phyloP scores from a whole-genome alignment of 352 stramenopile genomes.

The Nothophytophthora sp. region DNA sequence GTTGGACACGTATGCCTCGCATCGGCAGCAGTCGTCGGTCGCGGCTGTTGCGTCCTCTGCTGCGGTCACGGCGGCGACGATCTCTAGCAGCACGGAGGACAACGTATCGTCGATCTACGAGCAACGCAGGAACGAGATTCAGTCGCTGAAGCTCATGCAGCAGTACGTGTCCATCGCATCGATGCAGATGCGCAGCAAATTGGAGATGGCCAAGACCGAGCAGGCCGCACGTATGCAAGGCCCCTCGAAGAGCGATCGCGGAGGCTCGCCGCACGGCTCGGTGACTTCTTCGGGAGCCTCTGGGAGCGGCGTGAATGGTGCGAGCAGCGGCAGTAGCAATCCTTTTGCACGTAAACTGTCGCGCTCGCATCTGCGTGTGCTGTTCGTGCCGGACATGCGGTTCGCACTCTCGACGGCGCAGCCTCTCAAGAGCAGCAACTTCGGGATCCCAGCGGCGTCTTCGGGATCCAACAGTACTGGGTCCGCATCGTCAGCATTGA shows the following conservation, averaged over 20 bases:
- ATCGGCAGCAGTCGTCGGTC: slow-evolving; percentile 32
- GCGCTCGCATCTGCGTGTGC: slow-evolving; percentile 52
- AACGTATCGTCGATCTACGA: slow-evolving; percentile 46
- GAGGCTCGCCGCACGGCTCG: slow-evolving; percentile 21
- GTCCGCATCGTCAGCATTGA: slow-evolving; percentile 12
- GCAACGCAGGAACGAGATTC: slow-evolving; percentile 74
- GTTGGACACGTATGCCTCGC: slow-evolving; percentile 54
- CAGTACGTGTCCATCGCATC: slow-evolving; percentile 88
- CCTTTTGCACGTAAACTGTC: slow-evolving; percentile 61
- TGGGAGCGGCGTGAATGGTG: slow-evolving; percentile 17
- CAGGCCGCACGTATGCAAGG: slow-evolving; percentile 73
- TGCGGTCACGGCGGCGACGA: slow-evolving; percentile 17
- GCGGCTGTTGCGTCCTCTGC: slow-evolving; percentile 25
- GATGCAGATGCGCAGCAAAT: slow-evolving; percentile 90
- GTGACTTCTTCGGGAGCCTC: slow-evolving; percentile 29
- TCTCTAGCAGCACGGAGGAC: slow-evolving; percentile 25
- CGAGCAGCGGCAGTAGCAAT: slow-evolving; percentile 29
- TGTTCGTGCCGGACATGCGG: slow-evolving; percentile 69
- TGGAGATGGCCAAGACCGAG: slow-evolving; percentile 82
- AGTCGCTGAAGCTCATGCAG: slow-evolving; percentile 84
- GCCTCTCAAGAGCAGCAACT: slow-evolving; percentile 43
- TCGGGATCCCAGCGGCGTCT: slow-evolving; percentile 33
- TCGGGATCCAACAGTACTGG: slow-evolving; percentile 15
- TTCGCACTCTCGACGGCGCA: slow-evolving; percentile 59
- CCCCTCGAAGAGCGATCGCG: slow-evolving; percentile 33